Evolutionary conservation across 2,329 filamentous ascomycete genomes (phyloP).

Genomic region (Myriangium duriaei): DNA sequence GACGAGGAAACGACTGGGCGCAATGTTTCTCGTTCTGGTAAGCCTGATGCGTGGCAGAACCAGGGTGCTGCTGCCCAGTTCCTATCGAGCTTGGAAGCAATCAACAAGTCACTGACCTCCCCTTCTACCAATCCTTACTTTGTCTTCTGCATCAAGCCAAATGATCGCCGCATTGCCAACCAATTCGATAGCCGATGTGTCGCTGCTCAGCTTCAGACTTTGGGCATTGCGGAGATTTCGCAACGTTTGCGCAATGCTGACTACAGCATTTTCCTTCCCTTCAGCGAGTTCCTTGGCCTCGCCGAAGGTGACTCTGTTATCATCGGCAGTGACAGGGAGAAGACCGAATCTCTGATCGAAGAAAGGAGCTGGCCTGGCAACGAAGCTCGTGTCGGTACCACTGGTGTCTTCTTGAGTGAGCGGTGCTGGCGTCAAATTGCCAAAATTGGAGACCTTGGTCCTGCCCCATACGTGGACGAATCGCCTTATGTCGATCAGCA

Average conservation of each 20-base stretch:
- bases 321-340: constrained; percentile 84
- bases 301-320: constrained; percentile 73
- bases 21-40: constrained; percentile 26
- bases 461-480: constrained; percentile 41
- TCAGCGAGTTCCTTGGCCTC: constrained; percentile 85
- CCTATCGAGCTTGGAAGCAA: constrained; percentile 74
- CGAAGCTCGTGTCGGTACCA: constrained; percentile 80
- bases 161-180: constrained; percentile 91
- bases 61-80: constrained; percentile 92
- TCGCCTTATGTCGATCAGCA: constrained; percentile 50
- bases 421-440: constrained; percentile 88
- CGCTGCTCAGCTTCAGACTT: constrained; percentile 81
- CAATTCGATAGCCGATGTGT: constrained; percentile 99
- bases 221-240: constrained; percentile 94
- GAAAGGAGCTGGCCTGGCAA: constrained; percentile 87
- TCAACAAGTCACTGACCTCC: constrained; percentile 73
- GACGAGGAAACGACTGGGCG: constrained; percentile 26
- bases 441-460: constrained; percentile 52
- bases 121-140: constrained; percentile 88
- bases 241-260: constrained; percentile 85
- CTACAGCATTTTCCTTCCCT: constrained; percentile 90
- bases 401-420: constrained; percentile 91
- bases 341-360: constrained; percentile 80
- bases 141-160: constrained; percentile 93
- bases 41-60: constrained; percentile 37